Evolutionary conservation across 2,329 filamentous ascomycete genomes (phyloP).

Genomic region (Hypomyces perniciosus): DNA sequence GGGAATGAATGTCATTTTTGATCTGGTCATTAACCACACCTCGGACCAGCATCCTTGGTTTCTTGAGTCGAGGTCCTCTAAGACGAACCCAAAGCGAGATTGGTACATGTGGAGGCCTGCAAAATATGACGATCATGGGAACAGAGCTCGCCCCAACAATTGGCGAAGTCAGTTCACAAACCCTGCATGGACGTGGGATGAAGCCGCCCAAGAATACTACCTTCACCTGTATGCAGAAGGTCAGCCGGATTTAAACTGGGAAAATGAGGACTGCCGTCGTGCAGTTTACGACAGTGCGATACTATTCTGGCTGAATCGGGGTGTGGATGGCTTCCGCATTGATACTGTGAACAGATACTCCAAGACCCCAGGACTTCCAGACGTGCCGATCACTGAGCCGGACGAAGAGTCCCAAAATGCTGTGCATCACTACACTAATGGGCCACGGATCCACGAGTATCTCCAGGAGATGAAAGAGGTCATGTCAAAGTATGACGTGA

Average conservation of each 20-base stretch:
- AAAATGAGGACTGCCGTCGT: slow-evolving; percentile 49
- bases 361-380: slow-evolving; percentile 44
- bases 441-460: slow-evolving; percentile 46
- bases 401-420: slow-evolving; percentile 31
- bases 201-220: slow-evolving; percentile 35
- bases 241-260: slow-evolving; percentile 66
- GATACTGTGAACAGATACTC: slow-evolving; percentile 53
- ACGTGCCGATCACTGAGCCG: slow-evolving; percentile 35
- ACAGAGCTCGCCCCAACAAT: slow-evolving; percentile 37
- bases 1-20: slow-evolving; percentile 16
- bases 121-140: slow-evolving; percentile 30
- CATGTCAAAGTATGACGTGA: slow-evolving; percentile 43
- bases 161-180: slow-evolving; percentile 37
- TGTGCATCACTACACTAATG: slow-evolving; percentile 43
- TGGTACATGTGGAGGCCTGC: slow-evolving; percentile 52
- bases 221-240: slow-evolving; percentile 56
- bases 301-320: slow-evolving; percentile 59
- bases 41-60: slow-evolving; percentile 48
- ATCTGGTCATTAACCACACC: slow-evolving; percentile 28
- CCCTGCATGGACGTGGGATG: slow-evolving; percentile 31
- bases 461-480: slow-evolving; percentile 31
- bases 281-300: slow-evolving; percentile 53
- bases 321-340: slow-evolving; percentile 53
- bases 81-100: slow-evolving; percentile 43
- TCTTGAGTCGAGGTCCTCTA: slow-evolving; percentile 45